Evolutionary conservation across 768 basidiomycete species (phyloP).

Genomic region (Russula olivacea): DNA sequence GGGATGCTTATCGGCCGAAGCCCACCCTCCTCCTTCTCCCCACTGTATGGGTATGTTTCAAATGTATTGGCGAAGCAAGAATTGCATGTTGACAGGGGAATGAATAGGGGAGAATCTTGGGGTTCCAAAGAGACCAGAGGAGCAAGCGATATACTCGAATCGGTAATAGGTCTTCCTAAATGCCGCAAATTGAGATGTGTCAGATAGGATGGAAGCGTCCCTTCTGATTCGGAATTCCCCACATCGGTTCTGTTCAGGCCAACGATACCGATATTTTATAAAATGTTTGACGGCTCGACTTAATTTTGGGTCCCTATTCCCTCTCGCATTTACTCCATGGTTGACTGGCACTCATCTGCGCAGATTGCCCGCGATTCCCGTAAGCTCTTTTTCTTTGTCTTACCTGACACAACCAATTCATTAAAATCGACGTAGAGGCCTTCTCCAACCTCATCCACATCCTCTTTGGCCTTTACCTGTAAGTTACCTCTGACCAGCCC

Average conservation of each 20-base stretch:
- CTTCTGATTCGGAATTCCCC: not conserved
- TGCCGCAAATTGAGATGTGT: not conserved
- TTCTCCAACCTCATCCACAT: slow-evolving; percentile 40
- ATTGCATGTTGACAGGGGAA: slow-evolving; percentile 10
- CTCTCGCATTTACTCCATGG: slow-evolving; percentile 31
- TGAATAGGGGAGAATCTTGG: slow-evolving; percentile 17
- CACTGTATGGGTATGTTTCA: slow-evolving; percentile 1
- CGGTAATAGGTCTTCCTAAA: slow-evolving; percentile 15
- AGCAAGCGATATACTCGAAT: not conserved
- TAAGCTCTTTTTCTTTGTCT: slow-evolving; percentile 25
- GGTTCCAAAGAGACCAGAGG: not conserved
- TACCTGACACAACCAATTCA: not conserved
- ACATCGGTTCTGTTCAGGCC: not conserved
- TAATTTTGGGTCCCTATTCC: not conserved
- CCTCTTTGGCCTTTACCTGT: slow-evolving; percentile 44
- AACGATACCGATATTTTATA: not conserved
- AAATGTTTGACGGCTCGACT: not conserved
- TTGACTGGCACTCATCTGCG: slow-evolving; percentile 37
- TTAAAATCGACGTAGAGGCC: slow-evolving; percentile 29
- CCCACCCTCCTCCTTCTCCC: not conserved
- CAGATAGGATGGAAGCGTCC: slow-evolving; percentile 6
- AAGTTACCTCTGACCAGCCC: slow-evolving; percentile 21
- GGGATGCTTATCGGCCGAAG: slow-evolving; percentile 10
- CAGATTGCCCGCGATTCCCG: slow-evolving; percentile 36
- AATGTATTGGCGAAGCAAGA: not conserved